Percentiles rank a stretch among this genome's conserved stretches.
Evolutionary conservation across 495 filamentous ascomycete genomes (phyloP).

Genomic region (Cenococcum geophilum): DNA sequence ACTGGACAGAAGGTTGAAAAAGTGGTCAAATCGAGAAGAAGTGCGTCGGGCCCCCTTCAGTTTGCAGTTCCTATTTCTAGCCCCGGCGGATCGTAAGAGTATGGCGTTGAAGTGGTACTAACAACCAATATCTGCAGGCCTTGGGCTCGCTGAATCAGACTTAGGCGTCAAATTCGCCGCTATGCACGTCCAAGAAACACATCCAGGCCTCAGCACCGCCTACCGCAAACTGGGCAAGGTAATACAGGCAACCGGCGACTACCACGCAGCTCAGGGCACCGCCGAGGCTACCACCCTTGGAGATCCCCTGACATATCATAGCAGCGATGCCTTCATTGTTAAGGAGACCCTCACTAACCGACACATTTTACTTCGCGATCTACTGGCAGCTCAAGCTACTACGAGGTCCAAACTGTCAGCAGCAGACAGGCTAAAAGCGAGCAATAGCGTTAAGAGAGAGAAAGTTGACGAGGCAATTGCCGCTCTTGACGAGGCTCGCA

Average conservation of each 20-base stretch:
- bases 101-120: not conserved
- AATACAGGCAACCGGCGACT: constrained; percentile 88
- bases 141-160: constrained; percentile 89
- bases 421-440: constrained; percentile 80
- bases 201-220: constrained; percentile 77
- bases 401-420: constrained; percentile 73
- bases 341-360: constrained; percentile 98
- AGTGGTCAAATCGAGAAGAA: constrained; percentile 84
- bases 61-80: not conserved
- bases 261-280: constrained; percentile 94
- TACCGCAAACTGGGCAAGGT: constrained; percentile 93
- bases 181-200: constrained; percentile 83
- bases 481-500: constrained; percentile 77
- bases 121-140: constrained; percentile 47
- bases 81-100: not conserved
- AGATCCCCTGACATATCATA: constrained; percentile 92
- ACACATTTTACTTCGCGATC: constrained; percentile 93
- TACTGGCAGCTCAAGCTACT: constrained; percentile 76
- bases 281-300: constrained; percentile 92
- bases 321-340: constrained; percentile 92
- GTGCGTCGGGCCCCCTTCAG: constrained; percentile 45
- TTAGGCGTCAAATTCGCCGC: constrained; percentile 81
- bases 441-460: constrained; percentile 74
- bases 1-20: constrained; percentile 90
- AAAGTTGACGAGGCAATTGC: constrained; percentile 95